Conservation (phyloP, 192 early-diverging fungal genomes). For the Dissophora globulifera region DNA sequence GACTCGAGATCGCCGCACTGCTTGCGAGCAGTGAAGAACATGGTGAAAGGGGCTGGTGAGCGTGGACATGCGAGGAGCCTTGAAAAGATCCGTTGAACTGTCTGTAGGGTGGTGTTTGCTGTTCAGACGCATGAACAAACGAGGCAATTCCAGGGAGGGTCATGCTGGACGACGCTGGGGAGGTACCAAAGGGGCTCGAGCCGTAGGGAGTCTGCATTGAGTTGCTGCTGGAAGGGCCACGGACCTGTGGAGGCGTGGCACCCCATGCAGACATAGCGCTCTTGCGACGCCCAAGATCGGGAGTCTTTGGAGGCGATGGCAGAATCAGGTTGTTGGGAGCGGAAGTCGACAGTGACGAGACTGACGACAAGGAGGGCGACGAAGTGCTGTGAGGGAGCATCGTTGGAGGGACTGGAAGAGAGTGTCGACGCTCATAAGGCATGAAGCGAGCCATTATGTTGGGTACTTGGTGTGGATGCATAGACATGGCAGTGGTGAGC, state of each 20-base stretch:
- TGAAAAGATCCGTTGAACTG: background rate
- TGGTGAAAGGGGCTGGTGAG: background rate
- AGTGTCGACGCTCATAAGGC: constrained; percentile 50
- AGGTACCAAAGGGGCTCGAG: background rate
- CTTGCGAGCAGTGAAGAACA: constrained; percentile 1
- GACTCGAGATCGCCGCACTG: background rate
- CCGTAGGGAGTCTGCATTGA: background rate
- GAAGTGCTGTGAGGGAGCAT: constrained; percentile 3
- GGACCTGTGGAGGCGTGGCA: constrained; percentile 14
- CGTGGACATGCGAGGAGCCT: background rate
- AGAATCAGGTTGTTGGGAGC: constrained; percentile 21
- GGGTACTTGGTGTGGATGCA: constrained; percentile 5
- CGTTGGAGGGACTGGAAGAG: constrained; percentile 19
- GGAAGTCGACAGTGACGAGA: background rate
- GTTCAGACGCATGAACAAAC: constrained; percentile 26
- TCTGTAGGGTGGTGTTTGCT: constrained; percentile 2
- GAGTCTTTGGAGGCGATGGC: constrained; percentile 44
- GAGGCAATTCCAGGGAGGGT: constrained; percentile 43
- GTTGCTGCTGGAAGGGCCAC: background rate
- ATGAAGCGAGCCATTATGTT: constrained; percentile 33
- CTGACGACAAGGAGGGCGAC: background rate
- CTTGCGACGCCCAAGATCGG: constrained; percentile 27
- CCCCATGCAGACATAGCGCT: constrained; percentile 28
- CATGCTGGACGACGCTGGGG: background rate
- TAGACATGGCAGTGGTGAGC: background rate